Evolutionary conservation across 257 asterid species (phyloP), one percentile per base, ranked within the genome.

Genomic region (Marsdenia floribunda): DNA sequence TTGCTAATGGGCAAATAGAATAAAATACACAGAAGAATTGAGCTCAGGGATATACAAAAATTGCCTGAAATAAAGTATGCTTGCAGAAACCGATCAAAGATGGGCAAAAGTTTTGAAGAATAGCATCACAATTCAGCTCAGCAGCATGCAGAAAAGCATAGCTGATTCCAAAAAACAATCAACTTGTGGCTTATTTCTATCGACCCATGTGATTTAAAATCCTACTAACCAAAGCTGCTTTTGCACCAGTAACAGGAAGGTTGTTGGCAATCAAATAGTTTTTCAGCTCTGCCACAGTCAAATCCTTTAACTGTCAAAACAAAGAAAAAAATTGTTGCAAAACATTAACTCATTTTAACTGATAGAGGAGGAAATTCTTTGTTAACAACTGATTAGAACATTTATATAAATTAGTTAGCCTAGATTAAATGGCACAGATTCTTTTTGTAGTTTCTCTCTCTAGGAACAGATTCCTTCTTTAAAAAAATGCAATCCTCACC

Each of bases 151-250:
- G 8, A 16, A 18, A 35, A 64, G 69, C 47, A 37, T 18, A 15
- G 22, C 68, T 63, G 49, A 65, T 65, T 2, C 8, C 10, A 2
- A 35, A 37, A 37, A 29, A 38, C 10, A 65, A 24, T 66, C 46
- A 66, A 38, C 16, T 0, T 61, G 10, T 2, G 42, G 42, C 33
- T 18, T 14, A 3, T 37, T 65, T 37, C 49, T 71, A 94, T 80
- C 88, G 89, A 19, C 97, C 96, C 95, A 94, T 87, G 75, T 94
- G 97, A 80, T 86, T 89, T 75, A 94, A 80, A 75, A 94, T 91
- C 88, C 97, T 87, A 81, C 89, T 87, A 72, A 94, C 82, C 55
- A 94, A 81, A 59, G 86, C 89, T 61, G 89, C 89, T 86, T 94
- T 94, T 75, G 88, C 88, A 75, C 98, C 98, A 53, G 92, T 73